Percentiles rank a stretch among this genome's conserved stretches.
Conservation (phyloP, 208 protist species). For the Acanthamoeba sp. region DNA sequence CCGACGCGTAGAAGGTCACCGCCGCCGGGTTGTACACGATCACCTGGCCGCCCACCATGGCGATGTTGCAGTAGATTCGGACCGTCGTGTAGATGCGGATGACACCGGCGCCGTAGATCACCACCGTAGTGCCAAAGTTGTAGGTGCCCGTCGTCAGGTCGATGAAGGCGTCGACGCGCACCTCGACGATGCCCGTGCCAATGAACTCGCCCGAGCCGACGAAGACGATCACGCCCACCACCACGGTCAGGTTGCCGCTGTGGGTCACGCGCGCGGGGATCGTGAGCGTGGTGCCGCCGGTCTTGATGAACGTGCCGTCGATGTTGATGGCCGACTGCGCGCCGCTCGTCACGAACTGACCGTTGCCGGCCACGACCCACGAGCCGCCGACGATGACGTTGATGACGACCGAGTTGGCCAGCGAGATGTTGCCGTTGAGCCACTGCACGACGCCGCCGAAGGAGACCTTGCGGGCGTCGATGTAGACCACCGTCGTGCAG, state of each 20-base stretch:
- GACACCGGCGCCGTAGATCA: constrained; percentile 22
- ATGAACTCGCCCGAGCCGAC: constrained; percentile 52
- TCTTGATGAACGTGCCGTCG: constrained; percentile 66
- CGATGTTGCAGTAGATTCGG: constrained; percentile 26
- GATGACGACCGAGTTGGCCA: constrained; percentile 26
- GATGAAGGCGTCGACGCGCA: constrained; percentile 18
- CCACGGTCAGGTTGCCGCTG: constrained; percentile 73
- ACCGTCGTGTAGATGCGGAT: constrained; percentile 55
- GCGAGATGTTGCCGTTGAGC: constrained; percentile 69
- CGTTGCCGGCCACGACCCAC: constrained; percentile 19
- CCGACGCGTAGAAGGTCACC: constrained; percentile 59
- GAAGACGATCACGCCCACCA: constrained; percentile 37
- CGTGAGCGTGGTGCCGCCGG: constrained; percentile 31
- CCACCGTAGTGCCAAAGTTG: neutral
- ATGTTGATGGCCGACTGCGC: constrained; percentile 43
- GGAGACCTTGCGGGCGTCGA: constrained; percentile 25
- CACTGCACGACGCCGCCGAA: constrained; percentile 55
- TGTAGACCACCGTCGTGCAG: constrained; percentile 47
- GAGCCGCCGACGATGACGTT: neutral
- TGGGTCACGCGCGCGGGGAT: neutral
- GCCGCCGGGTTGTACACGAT: constrained; percentile 59
- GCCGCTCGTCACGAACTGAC: constrained; percentile 49
- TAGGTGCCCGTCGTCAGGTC: constrained; percentile 64
- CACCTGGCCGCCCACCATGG: constrained; percentile 49
- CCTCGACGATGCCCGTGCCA: constrained; percentile 30